Base-by-base conservation (phyloP, 352 stramenopile genomes). In the Phytophthora sojae region DNA sequence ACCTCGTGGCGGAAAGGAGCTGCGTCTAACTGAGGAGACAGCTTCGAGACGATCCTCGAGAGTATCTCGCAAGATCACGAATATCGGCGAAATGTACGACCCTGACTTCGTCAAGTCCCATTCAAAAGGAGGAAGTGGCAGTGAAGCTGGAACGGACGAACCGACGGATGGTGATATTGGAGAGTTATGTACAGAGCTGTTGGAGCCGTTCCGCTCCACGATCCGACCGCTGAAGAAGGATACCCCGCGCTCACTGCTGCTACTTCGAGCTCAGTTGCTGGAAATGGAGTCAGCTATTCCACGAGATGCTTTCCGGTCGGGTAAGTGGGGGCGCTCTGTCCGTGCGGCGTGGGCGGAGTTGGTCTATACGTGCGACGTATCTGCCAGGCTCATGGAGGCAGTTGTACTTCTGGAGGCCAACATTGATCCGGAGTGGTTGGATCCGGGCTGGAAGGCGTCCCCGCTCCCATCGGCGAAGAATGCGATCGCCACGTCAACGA, bases 71-170 rank as follows among this genome's bases (percentile, higher is more conserved):
- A 95, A 93, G 57, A 91, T 88, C 57, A 86, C 83, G 4, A 94
- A 94, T 32, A 94, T 94, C 54, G 87, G 73, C 0, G 87, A 93
- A 63, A 81, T 93, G 77, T 94, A 94, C 63, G 83, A 94, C 59
- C 85, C 87, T 1, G 85, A 93, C 11, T 72, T 90, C 19, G 69
- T 73, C 63, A 85, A 76, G 77, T 42, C 59, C 32, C 56, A 67
- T 59, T 65, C 55, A 56, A 56, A 32, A 64, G 63, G 65, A 53
- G 62, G 57, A 15, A 61, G 71, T 37, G 44, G 63, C 3, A 54
- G 47, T 21, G 69, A 78, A 39, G 65, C 26, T 57, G 73, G 69
- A 14, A 64, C 26, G 15, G 71, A 77, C 1, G 85, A 93, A 9
- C 80, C 82, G n/a, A 93, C 84, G 0, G 74, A 92, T 69, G 86